phyloP scores from a whole-genome alignment of 2,329 filamentous ascomycete species.

The Phoma sp. region DNA sequence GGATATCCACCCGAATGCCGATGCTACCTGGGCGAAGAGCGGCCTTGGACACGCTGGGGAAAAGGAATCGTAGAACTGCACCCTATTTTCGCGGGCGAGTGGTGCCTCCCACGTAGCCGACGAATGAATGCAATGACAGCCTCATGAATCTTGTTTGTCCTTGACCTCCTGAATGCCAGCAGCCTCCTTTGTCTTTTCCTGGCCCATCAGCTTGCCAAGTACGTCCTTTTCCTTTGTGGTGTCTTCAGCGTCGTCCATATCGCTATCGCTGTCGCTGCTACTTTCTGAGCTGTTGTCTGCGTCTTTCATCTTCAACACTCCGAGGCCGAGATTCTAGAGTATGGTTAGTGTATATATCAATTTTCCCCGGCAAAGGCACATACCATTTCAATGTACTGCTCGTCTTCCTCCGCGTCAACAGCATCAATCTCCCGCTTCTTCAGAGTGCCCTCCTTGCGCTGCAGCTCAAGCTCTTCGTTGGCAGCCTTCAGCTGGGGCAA shows the following conservation, averaged over 20 bases:
- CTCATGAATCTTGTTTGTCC: conserved; percentile 26
- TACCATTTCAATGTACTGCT: conserved; percentile 52
- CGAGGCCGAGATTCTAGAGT: conserved; percentile 51
- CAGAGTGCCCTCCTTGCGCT: conserved; percentile 49
- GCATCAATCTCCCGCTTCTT: conserved; percentile 46
- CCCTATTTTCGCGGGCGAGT: too few species aligned
- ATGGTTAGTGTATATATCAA: conserved; percentile 2
- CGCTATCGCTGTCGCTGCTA: conserved; percentile 16
- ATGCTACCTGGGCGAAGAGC: conserved; percentile 54
- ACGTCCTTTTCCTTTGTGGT: conserved; percentile 37
- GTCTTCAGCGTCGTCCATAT: conserved; percentile 20
- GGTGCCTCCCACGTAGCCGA: background rate
- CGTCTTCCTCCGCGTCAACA: conserved; percentile 34
- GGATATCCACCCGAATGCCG: conserved; percentile 56
- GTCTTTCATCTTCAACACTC: conserved; percentile 53
- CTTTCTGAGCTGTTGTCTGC: conserved; percentile 27
- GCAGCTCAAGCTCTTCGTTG: conserved; percentile 51
- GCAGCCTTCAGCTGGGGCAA: conserved; percentile 52
- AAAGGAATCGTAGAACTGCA: background rate
- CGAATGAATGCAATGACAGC: background rate
- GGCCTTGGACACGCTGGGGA: conserved; percentile 21
- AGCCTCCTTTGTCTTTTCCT: conserved; percentile 26
- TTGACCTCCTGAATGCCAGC: conserved; percentile 42
- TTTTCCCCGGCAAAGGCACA: conserved; percentile 2
- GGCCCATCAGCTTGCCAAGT: conserved; percentile 47